Percentiles rank a stretch among this genome's conserved stretches.
Conservation (phyloP, 192 early-diverging fungal species). For the Chytriomyces sp. region DNA sequence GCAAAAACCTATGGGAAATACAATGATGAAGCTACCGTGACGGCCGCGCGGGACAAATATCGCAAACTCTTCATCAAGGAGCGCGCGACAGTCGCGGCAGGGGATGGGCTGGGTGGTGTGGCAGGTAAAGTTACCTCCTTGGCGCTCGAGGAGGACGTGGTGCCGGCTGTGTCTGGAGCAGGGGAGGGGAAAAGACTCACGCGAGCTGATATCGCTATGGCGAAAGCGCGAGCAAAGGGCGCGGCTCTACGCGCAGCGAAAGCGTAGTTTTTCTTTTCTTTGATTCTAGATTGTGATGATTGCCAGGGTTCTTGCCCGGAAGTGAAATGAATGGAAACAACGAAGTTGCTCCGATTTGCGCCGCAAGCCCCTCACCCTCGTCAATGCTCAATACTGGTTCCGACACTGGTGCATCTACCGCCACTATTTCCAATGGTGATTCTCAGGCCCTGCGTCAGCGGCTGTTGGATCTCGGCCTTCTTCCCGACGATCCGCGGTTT, state of each 20-base stretch:
- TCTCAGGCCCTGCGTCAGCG: too few species aligned
- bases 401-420: too few species aligned
- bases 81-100: background rate
- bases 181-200: conserved; percentile 11
- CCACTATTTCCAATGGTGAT: too few species aligned
- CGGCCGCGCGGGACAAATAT: conserved; percentile 11
- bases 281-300: too few species aligned
- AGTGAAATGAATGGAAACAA: too few species aligned
- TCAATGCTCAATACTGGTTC: too few species aligned
- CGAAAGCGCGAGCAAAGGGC: conserved; percentile 26
- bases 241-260: conserved; percentile 14
- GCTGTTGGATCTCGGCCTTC: background rate
- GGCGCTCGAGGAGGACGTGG: conserved; percentile 9
- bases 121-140: background rate
- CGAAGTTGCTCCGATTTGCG: too few species aligned
- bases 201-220: conserved; percentile 27
- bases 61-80: conserved; percentile 13
- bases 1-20: conserved; percentile 7
- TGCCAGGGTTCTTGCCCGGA: too few species aligned
- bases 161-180: background rate
- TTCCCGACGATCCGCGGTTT: background rate
- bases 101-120: background rate
- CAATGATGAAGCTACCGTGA: background rate
- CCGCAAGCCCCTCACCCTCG: too few species aligned
- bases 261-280: too few species aligned